Evolutionary conservation across 2,329 filamentous ascomycete genomes (phyloP).

Genomic region (Monilinia fructicola): DNA sequence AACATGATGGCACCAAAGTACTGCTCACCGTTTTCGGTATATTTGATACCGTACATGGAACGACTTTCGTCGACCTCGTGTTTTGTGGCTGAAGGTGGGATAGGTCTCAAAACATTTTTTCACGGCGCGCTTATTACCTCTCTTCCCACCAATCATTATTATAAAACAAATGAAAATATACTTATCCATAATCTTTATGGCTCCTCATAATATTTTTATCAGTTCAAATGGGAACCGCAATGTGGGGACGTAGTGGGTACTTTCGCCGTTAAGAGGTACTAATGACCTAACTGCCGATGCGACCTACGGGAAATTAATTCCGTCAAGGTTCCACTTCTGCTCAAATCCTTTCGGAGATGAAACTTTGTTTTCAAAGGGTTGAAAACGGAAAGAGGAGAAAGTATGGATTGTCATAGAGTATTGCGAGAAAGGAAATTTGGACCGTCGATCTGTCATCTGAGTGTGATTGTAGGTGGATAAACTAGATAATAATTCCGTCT

Average conservation of each 20-base stretch:
- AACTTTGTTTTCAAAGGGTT: not conserved
- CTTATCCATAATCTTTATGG: too few species aligned
- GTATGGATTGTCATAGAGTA: not conserved
- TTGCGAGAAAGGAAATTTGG: not conserved
- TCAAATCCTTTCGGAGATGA: not conserved
- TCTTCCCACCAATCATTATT: constrained; percentile 7
- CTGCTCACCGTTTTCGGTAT: not conserved
- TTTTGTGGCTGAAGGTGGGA: not conserved
- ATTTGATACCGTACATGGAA: constrained; percentile 1
- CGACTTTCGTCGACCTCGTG: not conserved
- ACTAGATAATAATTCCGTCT: not conserved
- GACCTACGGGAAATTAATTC: not conserved
- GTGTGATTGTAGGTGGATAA: constrained; percentile 15
- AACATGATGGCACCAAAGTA: not conserved
- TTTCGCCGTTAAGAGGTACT: too few species aligned
- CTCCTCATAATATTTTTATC: too few species aligned
- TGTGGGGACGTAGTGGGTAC: too few species aligned
- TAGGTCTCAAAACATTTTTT: not conserved
- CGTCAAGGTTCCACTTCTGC: not conserved
- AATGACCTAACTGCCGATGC: too few species aligned
- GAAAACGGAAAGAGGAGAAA: not conserved
- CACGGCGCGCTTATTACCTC: too few species aligned
- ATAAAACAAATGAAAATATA: not conserved
- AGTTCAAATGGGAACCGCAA: too few species aligned
- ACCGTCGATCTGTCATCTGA: not conserved